Evolutionary conservation across 495 filamentous ascomycete species (phyloP).

Genomic region (Penicillium antarcticum): DNA sequence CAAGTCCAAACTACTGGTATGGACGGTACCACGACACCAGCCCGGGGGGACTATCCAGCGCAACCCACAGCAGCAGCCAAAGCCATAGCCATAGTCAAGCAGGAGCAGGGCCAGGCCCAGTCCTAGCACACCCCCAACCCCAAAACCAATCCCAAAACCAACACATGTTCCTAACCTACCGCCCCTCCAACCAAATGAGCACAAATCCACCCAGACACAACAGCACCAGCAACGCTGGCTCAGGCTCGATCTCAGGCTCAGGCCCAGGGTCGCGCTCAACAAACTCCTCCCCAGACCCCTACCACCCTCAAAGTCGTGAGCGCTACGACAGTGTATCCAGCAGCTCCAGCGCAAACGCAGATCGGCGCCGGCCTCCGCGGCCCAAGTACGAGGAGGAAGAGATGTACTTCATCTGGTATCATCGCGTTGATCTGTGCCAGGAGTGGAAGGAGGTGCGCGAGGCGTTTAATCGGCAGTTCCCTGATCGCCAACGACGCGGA

Average conservation of each 20-base stretch:
- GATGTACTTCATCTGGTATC: constrained; percentile 55
- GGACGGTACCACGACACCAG: constrained; percentile 23
- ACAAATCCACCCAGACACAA: constrained; percentile 5
- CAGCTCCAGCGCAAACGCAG: constrained; percentile 24
- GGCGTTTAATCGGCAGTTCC: constrained; percentile 48
- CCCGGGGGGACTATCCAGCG: constrained; percentile 17
- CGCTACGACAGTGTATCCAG: constrained; percentile 44
- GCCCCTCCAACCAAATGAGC: constrained; percentile 4
- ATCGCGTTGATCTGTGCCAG: constrained; percentile 50
- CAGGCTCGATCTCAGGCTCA: constrained; percentile 2
- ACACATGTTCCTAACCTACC: constrained; percentile 24
- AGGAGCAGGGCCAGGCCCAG: background rate
- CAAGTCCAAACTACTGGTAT: constrained; percentile 33
- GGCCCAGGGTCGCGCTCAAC: constrained; percentile 15
- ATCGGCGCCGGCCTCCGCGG: constrained; percentile 42
- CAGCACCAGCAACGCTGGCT: constrained; percentile 1
- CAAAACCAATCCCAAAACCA: constrained; percentile 8
- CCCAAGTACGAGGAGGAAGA: constrained; percentile 52
- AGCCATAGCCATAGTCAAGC: background rate
- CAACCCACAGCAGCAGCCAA: constrained; percentile 16
- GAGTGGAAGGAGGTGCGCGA: constrained; percentile 51
- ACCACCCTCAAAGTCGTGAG: constrained; percentile 27
- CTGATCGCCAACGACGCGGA: constrained; percentile 38
- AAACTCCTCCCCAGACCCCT: constrained; percentile 34
- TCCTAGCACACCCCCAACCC: background rate